Evolutionary conservation across 768 basidiomycete genomes (phyloP).

Genomic region (Pleurotus eryngii): DNA sequence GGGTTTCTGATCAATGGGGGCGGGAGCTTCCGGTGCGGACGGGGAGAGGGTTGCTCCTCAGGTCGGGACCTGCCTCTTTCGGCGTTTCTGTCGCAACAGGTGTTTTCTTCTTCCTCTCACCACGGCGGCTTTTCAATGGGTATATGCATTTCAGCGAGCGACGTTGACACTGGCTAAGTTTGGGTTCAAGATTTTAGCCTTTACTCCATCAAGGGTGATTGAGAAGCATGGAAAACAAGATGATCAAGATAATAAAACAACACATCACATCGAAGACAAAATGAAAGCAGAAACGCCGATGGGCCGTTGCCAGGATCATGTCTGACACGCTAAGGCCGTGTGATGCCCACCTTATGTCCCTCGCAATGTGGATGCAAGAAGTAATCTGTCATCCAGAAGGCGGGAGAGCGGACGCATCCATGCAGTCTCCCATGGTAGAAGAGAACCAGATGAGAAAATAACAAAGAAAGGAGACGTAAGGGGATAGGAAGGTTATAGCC

Average conservation of each 20-base stretch:
- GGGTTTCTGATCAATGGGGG: neutral
- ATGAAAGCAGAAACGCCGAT: too few relatives aligned
- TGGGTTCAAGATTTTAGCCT: slow-evolving; percentile 17
- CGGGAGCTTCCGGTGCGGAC: neutral
- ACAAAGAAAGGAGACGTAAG: neutral
- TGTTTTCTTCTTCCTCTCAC: slow-evolving; percentile 54
- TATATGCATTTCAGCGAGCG: slow-evolving; percentile 70
- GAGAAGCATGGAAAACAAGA: slow-evolving; percentile 9
- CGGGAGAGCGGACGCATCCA: neutral
- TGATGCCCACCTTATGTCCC: neutral
- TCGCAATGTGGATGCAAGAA: neutral
- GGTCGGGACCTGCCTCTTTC: slow-evolving; percentile 19
- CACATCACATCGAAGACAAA: too few relatives aligned
- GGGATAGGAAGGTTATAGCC: neutral
- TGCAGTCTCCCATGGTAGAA: neutral
- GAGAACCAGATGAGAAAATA: neutral
- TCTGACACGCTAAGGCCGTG: slow-evolving; percentile 1
- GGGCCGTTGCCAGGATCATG: too few relatives aligned
- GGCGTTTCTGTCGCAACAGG: slow-evolving; percentile 14
- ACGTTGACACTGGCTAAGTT: slow-evolving; percentile 64
- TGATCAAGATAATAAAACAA: neutral
- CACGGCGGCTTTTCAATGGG: slow-evolving; percentile 65
- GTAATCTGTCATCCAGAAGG: neutral
- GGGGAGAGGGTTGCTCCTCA: slow-evolving; percentile 13
- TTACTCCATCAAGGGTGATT: slow-evolving; percentile 10